A percentile compares a stretch with the other conserved stretches of the same genome.
Conservation (phyloP, 2,329 filamentous ascomycete species). For the Pseudogymnoascus sp. region DNA sequence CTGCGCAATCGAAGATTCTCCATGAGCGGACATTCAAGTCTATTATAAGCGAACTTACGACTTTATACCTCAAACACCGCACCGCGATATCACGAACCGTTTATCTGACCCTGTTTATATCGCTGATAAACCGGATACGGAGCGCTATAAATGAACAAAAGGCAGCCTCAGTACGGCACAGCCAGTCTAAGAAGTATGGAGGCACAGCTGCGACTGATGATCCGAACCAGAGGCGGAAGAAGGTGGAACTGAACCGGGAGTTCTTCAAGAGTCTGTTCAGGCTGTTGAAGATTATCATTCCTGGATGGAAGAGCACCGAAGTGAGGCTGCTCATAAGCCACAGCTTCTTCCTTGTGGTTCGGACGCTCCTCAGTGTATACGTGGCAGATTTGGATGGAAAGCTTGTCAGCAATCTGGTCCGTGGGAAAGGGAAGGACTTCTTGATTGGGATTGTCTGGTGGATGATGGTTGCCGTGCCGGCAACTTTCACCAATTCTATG, state of each 20-base stretch:
- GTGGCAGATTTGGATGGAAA: constrained; percentile 93
- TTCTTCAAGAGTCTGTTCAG: constrained; percentile 61
- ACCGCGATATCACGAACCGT: constrained; percentile 74
- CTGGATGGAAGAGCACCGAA: constrained; percentile 84
- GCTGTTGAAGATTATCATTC: constrained; percentile 78
- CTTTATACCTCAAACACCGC: constrained; percentile 70
- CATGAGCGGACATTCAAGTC: constrained; percentile 54
- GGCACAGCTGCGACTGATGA: constrained; percentile 35
- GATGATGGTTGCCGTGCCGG: constrained; percentile 95
- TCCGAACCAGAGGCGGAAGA: constrained; percentile 48
- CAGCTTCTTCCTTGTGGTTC: constrained; percentile 81
- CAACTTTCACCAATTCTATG: constrained; percentile 98
- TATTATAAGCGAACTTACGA: constrained; percentile 56
- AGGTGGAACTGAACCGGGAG: constrained; percentile 87
- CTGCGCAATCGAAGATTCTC: constrained; percentile 62
- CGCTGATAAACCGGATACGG: constrained; percentile 78
- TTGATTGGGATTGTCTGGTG: constrained; percentile 86
- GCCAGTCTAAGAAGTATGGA: constrained; percentile 45
- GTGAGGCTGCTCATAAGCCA: constrained; percentile 78
- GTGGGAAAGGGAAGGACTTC: constrained; percentile 86
- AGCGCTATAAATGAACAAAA: constrained; percentile 91
- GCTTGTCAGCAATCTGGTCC: constrained; percentile 84
- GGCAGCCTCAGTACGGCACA: constrained; percentile 63
- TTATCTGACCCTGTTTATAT: constrained; percentile 72
- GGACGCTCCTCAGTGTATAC: constrained; percentile 89